A percentile compares a stretch with the other conserved stretches of the same genome.
Conservation (phyloP, 139 green algal genomes). For the Coelastrella sp. region DNA sequence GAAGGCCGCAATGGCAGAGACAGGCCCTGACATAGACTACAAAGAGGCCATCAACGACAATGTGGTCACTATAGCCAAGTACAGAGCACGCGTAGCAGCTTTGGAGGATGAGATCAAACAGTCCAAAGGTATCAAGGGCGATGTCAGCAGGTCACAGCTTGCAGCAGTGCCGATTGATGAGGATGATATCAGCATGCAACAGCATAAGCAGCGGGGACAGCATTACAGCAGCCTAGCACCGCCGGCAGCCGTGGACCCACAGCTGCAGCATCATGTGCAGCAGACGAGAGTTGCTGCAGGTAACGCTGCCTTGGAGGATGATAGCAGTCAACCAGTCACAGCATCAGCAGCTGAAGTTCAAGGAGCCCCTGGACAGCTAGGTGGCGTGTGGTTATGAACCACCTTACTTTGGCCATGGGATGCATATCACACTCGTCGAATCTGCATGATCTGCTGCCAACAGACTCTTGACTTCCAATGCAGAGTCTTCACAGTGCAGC, state of each 20-base stretch:
- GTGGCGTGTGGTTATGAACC: too few relatives aligned
- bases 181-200: background rate
- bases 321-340: too few relatives aligned
- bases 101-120: slow-evolving; percentile 40
- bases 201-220: background rate
- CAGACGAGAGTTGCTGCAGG: background rate
- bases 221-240: background rate
- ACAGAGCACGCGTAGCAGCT: slow-evolving; percentile 31
- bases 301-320: too few relatives aligned
- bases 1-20: slow-evolving; percentile 19
- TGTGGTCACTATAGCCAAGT: slow-evolving; percentile 43
- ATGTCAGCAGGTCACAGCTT: background rate
- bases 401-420: too few relatives aligned
- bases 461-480: too few relatives aligned
- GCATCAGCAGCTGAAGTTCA: too few relatives aligned
- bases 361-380: too few relatives aligned
- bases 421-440: too few relatives aligned
- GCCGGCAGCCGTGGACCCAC: background rate
- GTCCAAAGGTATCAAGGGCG: slow-evolving; percentile 1
- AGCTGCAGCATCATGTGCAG: slow-evolving; percentile 13
- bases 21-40: slow-evolving; percentile 40
- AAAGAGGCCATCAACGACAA: slow-evolving; percentile 42
- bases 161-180: background rate
- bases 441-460: too few relatives aligned
- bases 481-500: too few relatives aligned